Evolutionary conservation across 345 rosid species (phyloP).

Genomic region (Fremontodendron californicum): DNA sequence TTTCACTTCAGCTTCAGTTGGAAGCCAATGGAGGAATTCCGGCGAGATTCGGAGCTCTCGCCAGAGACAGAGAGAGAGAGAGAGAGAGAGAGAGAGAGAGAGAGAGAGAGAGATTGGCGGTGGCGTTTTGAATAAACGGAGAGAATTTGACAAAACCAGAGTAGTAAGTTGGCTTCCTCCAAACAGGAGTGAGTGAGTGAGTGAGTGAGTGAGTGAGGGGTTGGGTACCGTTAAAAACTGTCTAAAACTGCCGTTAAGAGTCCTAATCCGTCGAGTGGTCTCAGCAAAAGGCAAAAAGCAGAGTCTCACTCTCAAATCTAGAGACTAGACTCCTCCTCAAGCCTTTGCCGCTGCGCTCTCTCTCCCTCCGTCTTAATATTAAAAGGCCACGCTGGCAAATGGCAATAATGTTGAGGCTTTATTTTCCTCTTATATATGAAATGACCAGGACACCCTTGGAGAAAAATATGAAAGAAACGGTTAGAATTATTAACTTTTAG

Average conservation of each 20-base stretch:
- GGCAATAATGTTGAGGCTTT: too few relatives aligned
- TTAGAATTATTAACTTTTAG: too few relatives aligned
- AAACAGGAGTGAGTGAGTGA: slow-evolving; percentile 24
- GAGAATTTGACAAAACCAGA: slow-evolving; percentile 11
- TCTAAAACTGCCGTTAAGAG: too few relatives aligned
- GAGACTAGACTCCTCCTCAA: too few relatives aligned
- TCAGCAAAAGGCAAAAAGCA: too few relatives aligned
- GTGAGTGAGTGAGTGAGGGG: too few relatives aligned
- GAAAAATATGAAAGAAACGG: background rate
- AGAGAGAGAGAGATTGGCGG: background rate
- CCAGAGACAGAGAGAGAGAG: slow-evolving; percentile 14
- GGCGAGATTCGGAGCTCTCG: slow-evolving; percentile 41
- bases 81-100: too few relatives aligned
- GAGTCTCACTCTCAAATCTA: too few relatives aligned
- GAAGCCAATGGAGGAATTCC: slow-evolving; percentile 32
- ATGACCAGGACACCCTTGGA: background rate
- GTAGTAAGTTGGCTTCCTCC: slow-evolving; percentile 17
- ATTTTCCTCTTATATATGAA: background rate
- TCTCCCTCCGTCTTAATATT: too few relatives aligned
- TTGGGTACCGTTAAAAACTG: too few relatives aligned
- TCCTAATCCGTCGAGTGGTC: too few relatives aligned
- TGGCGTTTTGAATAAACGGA: slow-evolving; percentile 14
- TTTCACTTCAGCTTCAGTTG: background rate
- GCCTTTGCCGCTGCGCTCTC: background rate
- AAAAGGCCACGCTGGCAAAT: too few relatives aligned